phyloP scores from a whole-genome alignment of 2,329 filamentous ascomycete species.

The Sporothrix protearum region DNA sequence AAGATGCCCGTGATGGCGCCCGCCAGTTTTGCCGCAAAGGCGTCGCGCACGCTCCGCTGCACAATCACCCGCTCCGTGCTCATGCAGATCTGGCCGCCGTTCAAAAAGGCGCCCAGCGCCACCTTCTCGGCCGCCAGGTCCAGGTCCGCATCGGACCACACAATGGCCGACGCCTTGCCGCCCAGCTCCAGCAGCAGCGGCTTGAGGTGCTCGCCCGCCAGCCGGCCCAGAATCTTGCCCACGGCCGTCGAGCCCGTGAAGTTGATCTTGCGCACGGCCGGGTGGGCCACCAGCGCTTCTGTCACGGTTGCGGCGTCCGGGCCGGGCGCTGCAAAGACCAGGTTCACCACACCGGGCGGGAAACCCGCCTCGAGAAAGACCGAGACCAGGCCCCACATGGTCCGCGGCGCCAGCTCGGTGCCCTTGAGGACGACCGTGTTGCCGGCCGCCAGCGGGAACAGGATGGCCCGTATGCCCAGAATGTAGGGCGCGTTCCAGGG shows the following conservation, averaged over 20 bases:
- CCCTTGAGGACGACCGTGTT: slow-evolving; percentile 78
- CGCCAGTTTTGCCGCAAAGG: slow-evolving; percentile 46
- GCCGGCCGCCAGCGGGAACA: slow-evolving; percentile 67
- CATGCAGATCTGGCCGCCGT: slow-evolving; percentile 84
- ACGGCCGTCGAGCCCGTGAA: slow-evolving; percentile 78
- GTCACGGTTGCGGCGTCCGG: slow-evolving; percentile 66
- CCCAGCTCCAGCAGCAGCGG: slow-evolving; percentile 77
- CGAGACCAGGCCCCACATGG: slow-evolving; percentile 59
- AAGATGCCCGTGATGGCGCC: neutral
- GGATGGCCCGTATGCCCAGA: slow-evolving; percentile 52
- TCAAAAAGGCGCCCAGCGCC: slow-evolving; percentile 66
- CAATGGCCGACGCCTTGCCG: slow-evolving; percentile 75
- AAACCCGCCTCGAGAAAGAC: slow-evolving; percentile 71
- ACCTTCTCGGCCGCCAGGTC: slow-evolving; percentile 66
- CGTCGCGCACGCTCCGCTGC: slow-evolving; percentile 45
- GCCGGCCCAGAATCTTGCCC: slow-evolving; percentile 66
- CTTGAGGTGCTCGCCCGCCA: slow-evolving; percentile 72
- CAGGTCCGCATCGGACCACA: slow-evolving; percentile 75
- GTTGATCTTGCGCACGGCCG: slow-evolving; percentile 72
- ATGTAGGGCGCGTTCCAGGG: slow-evolving; percentile 68
- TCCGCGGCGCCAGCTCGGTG: slow-evolving; percentile 60
- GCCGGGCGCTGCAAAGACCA: slow-evolving; percentile 57
- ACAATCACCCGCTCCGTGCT: slow-evolving; percentile 70
- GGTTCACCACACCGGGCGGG: slow-evolving; percentile 68
- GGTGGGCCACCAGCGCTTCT: slow-evolving; percentile 62